These are phyloP conservation scores for Cryptosporidium andersoni DNA, from an alignment of 169 alveolate species.

Conservation along the genomic window DNA sequence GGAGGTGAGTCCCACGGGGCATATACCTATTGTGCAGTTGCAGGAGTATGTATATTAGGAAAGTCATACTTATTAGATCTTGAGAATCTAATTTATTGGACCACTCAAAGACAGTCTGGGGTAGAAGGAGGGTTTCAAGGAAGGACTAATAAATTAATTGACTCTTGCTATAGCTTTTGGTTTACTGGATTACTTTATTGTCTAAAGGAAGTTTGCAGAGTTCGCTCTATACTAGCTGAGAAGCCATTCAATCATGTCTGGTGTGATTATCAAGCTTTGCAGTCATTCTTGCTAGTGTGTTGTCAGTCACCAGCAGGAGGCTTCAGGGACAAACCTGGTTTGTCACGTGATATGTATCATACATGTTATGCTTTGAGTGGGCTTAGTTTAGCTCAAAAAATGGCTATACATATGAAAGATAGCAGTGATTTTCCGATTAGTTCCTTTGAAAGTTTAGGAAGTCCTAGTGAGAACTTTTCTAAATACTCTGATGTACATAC, in stretches of 20 bases:
- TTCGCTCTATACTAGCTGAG: conserved; percentile 75
- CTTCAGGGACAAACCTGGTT: conserved; percentile 94
- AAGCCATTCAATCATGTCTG: conserved; percentile 60
- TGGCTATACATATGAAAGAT: conserved; percentile 1
- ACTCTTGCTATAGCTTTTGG: conserved; percentile 97
- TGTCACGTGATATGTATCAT: conserved; percentile 92
- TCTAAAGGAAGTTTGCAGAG: conserved; percentile 77
- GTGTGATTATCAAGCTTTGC: conserved; percentile 71
- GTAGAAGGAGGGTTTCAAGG: conserved; percentile 97
- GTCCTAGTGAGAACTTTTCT: conserved; percentile 4
- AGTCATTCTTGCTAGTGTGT: conserved; percentile 73
- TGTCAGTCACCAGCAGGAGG: conserved; percentile 85
- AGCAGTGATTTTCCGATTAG: background rate
- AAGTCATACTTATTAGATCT: conserved; percentile 84
- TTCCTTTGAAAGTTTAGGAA: background rate
- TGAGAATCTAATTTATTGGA: conserved; percentile 87
- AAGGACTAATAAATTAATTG: conserved; percentile 96
- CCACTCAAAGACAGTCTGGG: conserved; percentile 85
- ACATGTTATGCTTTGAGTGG: conserved; percentile 94
- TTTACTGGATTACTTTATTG: conserved; percentile 89
- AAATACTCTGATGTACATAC: conserved; percentile 18
- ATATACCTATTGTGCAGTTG: conserved; percentile 95
- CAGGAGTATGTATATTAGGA: conserved; percentile 87
- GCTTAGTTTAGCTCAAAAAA: conserved; percentile 76
- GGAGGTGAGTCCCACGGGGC: conserved; percentile 97